Evolutionary conservation across 2,329 filamentous ascomycete species (phyloP), one percentile per base, ranked within the genome.

Genomic region (Pseudophaeomoniella oleicola): DNA sequence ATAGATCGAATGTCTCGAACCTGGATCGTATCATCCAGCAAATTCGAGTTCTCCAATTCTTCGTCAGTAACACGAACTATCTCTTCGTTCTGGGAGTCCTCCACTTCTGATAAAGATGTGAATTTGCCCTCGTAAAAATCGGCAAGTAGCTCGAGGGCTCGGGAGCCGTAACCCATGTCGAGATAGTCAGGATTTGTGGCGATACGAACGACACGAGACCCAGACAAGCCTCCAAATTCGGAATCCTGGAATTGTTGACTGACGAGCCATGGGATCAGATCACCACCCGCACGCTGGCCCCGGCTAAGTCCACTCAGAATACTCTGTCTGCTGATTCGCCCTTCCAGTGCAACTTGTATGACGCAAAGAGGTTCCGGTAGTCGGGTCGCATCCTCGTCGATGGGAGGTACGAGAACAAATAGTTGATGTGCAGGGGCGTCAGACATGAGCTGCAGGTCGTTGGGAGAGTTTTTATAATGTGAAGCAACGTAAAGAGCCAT

Each of bases 161-260:
- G 83, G 15, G 81, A 81, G 12, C 90, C 90, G 53, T 98, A 98
- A 16, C 92, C 90, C 84, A 92, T 94, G 33, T 71, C 75, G 36
- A 81, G 69, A 49, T 94, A 94, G 46, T 96, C 87, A 0, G 92
- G 90, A 54, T 94, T 93, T 1, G 90, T 94, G 14, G 92, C 90
- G 50, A 98, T 96, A 34, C 90, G 77, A 12, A 98, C 88, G 33
- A 98, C 66, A 42, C 90, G 76, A 19, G 88, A 90, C 38, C 90
- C 92, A 11, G 88, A 96, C 1, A 98, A 69, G 30, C 82, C 79
- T 10, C 88, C 90, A 54, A 98, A 98, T 46, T 94, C 86, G 46
- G 93, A 85, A 50, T 98, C 90, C 53, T 96, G 90, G 64, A 94
- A 98, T 55, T 98, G 90, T 55, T 96, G 87, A 55, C 85, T 93